These are phyloP conservation scores for Rosa rugosa DNA, from an alignment of 306 rosid species.

Conservation along the genomic window DNA sequence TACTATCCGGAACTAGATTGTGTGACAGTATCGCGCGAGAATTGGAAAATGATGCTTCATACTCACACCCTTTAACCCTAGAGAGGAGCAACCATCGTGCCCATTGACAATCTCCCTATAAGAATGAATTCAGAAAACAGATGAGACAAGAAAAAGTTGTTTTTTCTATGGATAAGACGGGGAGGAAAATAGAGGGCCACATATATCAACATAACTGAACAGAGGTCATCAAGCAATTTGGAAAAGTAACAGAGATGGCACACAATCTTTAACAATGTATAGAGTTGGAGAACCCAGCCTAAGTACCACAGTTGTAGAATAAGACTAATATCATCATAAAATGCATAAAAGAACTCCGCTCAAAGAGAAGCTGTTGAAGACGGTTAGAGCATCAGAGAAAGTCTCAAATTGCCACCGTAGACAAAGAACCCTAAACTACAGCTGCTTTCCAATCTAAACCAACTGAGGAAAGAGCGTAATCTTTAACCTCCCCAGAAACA, in stretches of 20 bases:
- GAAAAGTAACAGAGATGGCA: not conserved
- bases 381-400: not conserved
- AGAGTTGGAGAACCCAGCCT: not conserved
- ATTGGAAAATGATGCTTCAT: constrained; percentile 85
- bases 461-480: not conserved
- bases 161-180: not conserved
- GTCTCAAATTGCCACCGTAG: not conserved
- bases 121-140: constrained; percentile 34
- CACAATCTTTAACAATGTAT: not conserved
- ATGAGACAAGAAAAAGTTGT: constrained; percentile 17
- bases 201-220: not conserved
- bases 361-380: not conserved
- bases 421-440: not conserved
- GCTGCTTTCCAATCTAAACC: not conserved
- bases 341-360: not conserved
- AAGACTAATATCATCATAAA: not conserved
- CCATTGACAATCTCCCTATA: constrained; percentile 91
- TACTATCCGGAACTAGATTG: constrained; percentile 54
- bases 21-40: constrained; percentile 68
- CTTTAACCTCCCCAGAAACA: not conserved
- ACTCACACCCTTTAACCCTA: constrained; percentile 79
- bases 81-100: constrained; percentile 88
- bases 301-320: not conserved
- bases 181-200: not conserved
- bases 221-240: not conserved